Conservation (phyloP, 495 filamentous ascomycete genomes). For the Penicillium desertorum region DNA sequence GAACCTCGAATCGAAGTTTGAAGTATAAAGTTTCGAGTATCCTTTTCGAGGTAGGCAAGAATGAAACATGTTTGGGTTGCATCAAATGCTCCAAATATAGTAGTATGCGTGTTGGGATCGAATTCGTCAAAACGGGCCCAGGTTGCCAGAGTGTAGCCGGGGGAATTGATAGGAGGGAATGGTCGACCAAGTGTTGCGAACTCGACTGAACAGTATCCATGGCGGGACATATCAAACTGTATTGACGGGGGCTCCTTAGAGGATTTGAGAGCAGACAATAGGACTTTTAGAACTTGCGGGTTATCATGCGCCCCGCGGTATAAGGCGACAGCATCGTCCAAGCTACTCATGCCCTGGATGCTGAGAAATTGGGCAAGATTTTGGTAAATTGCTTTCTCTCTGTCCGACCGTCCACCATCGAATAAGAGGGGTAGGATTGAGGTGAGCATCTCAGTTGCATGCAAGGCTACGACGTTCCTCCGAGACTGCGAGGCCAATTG, state of each 20-base stretch:
- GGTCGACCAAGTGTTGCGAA: conserved; percentile 74
- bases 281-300: conserved; percentile 64
- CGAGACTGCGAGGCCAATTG: conserved; percentile 58
- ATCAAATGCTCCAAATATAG: conserved; percentile 94
- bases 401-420: conserved; percentile 41
- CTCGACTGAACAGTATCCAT: conserved; percentile 88
- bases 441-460: conserved; percentile 73
- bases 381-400: conserved; percentile 59
- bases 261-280: conserved; percentile 66
- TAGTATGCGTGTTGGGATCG: conserved; percentile 83
- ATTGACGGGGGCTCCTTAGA: conserved; percentile 79
- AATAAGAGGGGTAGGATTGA: conserved; percentile 70
- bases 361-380: conserved; percentile 42
- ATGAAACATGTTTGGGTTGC: conserved; percentile 90
- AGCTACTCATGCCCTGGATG: conserved; percentile 62
- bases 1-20: conserved; percentile 90
- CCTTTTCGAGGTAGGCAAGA: conserved; percentile 88
- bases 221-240: conserved; percentile 86
- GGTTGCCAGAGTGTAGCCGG: conserved; percentile 83
- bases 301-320: conserved; percentile 65
- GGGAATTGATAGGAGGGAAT: conserved; percentile 74
- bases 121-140: conserved; percentile 89
- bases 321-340: conserved; percentile 78
- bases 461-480: conserved; percentile 73
- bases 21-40: conserved; percentile 92